phyloP scores from a whole-genome alignment of 306 rosid genomes.

The Cicer pinnatifidum region DNA sequence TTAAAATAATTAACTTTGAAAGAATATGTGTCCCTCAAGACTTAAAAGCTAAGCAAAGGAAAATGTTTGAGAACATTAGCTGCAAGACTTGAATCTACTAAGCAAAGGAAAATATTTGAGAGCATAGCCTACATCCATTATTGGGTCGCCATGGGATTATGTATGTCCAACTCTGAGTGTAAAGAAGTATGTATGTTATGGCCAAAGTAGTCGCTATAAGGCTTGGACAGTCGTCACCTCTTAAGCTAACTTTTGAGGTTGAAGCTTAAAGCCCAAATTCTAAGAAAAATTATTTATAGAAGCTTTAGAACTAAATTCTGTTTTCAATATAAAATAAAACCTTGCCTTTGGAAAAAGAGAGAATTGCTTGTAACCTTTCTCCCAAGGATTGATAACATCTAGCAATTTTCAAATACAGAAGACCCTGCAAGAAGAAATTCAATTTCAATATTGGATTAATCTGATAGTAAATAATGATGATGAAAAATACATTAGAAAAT shows the following conservation, averaged over 20 bases:
- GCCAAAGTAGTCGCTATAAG: slow-evolving; percentile 2
- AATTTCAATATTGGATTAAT: slow-evolving; percentile 26
- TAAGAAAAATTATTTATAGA: slow-evolving; percentile 11
- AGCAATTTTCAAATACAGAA: slow-evolving; percentile 67
- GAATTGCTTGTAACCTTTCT: slow-evolving; percentile 67
- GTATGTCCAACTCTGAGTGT: background rate
- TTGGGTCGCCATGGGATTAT: background rate
- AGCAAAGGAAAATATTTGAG: background rate
- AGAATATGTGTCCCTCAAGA: background rate
- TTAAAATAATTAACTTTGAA: slow-evolving; percentile 3
- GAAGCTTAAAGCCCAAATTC: background rate
- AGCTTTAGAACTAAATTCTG: slow-evolving; percentile 24
- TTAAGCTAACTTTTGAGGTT: background rate
- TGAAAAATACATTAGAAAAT: background rate
- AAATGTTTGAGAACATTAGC: background rate
- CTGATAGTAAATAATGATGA: background rate
- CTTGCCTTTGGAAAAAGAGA: slow-evolving; percentile 69
- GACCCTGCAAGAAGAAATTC: slow-evolving; percentile 59
- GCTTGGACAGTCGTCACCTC: background rate
- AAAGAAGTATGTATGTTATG: background rate
- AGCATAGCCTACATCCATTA: background rate
- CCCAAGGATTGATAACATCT: slow-evolving; percentile 64
- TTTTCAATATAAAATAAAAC: slow-evolving; percentile 24
- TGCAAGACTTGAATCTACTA: slow-evolving; percentile 1
- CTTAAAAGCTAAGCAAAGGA: background rate